These are phyloP conservation scores for Penicillium taxi DNA, from an alignment of 495 filamentous ascomycete species.

Conservation along the genomic window DNA sequence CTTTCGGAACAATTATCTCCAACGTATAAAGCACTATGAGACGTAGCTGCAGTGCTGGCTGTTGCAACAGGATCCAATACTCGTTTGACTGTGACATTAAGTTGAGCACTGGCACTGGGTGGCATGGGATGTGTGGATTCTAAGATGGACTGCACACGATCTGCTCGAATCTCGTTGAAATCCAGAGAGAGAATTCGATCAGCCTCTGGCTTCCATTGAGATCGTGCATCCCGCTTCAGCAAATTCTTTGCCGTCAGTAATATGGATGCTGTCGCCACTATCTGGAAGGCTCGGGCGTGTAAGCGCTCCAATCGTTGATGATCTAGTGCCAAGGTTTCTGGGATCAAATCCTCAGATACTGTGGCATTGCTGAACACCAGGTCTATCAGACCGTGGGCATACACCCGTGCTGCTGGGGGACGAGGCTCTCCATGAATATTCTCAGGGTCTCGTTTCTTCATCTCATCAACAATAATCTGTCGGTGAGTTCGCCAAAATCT, in stretches of 20 bases:
- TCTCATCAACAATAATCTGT: constrained; percentile 61
- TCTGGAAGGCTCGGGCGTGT: constrained; percentile 60
- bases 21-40: constrained; percentile 32
- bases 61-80: constrained; percentile 43
- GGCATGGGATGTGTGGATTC: constrained; percentile 80
- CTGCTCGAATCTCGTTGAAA: constrained; percentile 46
- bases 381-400: constrained; percentile 64
- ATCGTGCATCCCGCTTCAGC: constrained; percentile 83
- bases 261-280: constrained; percentile 73
- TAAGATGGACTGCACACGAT: constrained; percentile 67
- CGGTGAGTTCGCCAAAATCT: constrained; percentile 66
- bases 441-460: constrained; percentile 63
- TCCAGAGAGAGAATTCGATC: constrained; percentile 59
- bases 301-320: constrained; percentile 57
- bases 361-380: constrained; percentile 53
- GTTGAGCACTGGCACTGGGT: constrained; percentile 34
- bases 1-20: constrained; percentile 6
- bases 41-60: constrained; percentile 31
- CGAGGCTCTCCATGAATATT: constrained; percentile 44
- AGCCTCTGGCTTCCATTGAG: constrained; percentile 82
- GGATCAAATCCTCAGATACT: constrained; percentile 52
- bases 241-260: constrained; percentile 90
- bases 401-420: constrained; percentile 53
- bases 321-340: constrained; percentile 84
- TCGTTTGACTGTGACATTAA: constrained; percentile 45